These are phyloP conservation scores for Paracorniculantispora psalliotae DNA, from an alignment of 2,329 filamentous ascomycete genomes.

Conservation along the genomic window DNA sequence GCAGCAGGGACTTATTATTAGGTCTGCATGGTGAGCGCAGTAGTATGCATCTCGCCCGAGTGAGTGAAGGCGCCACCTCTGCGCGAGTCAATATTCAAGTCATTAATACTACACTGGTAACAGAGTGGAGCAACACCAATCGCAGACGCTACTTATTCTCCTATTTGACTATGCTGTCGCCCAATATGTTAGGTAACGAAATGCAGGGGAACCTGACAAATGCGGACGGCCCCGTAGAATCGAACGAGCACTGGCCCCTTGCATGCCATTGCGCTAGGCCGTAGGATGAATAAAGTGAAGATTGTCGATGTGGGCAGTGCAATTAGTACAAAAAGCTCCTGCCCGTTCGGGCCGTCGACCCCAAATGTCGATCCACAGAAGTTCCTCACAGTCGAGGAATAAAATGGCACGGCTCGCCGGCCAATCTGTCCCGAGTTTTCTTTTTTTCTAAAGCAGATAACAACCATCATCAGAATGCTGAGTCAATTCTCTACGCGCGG, in stretches of 20 bases:
- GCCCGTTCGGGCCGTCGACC: not conserved
- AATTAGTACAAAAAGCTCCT: not conserved
- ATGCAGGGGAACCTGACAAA: not conserved
- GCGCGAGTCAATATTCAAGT: not conserved
- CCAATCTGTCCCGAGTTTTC: not conserved
- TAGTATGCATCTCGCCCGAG: too few relatives aligned
- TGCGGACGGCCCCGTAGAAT: not conserved
- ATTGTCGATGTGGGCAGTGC: not conserved
- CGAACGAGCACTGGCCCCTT: not conserved
- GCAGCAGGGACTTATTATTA: too few relatives aligned
- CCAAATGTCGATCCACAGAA: not conserved
- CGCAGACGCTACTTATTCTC: not conserved
- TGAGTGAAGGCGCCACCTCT: not conserved
- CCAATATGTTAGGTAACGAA: not conserved
- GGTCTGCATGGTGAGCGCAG: too few relatives aligned
- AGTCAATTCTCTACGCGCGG: not conserved
- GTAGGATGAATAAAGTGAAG: not conserved
- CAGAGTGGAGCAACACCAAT: not conserved
- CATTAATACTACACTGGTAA: not conserved
- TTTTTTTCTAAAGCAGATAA: not conserved
- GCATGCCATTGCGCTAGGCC: not conserved
- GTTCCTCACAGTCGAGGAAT: not conserved
- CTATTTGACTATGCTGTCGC: not conserved
- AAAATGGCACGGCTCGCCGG: not conserved
- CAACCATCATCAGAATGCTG: not conserved